A percentile compares a stretch with the other conserved stretches of the same genome.
Evolutionary conservation across 345 rosid species (phyloP).

Genomic region (Excoecaria cochinchinensis): DNA sequence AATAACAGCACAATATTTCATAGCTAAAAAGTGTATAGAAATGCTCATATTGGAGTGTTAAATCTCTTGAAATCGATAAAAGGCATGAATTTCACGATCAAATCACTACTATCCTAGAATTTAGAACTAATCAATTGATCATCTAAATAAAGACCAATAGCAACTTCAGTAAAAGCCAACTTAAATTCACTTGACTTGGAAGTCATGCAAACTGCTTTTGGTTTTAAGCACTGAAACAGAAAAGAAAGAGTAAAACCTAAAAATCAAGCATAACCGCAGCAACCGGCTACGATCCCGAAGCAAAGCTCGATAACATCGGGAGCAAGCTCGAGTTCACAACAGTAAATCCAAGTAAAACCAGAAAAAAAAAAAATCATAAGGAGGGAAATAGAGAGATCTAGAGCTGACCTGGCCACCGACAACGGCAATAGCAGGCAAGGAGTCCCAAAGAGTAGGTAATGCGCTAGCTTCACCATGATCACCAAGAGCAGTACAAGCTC

Average conservation of each 20-base stretch:
- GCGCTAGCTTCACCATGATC: constrained; percentile 91
- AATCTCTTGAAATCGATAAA: neutral
- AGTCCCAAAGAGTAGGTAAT: constrained; percentile 97
- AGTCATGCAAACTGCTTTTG: neutral
- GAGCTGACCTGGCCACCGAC: constrained; percentile 94
- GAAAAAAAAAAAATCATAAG: constrained; percentile 6
- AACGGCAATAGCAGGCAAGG: constrained; percentile 93
- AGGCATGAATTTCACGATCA: neutral
- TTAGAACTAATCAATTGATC: neutral
- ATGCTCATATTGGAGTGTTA: neutral
- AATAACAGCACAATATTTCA: neutral
- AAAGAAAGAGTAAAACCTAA: neutral
- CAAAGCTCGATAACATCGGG: neutral
- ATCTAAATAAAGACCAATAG: neutral
- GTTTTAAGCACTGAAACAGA: neutral
- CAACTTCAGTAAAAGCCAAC: constrained; percentile 1
- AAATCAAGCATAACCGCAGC: neutral
- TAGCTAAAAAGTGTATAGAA: neutral
- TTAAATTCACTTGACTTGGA: neutral
- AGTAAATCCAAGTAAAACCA: neutral
- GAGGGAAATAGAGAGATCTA: constrained; percentile 13
- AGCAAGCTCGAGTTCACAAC: neutral
- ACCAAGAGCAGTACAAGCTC: constrained; percentile 99
- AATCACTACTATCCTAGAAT: neutral
- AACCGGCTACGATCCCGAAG: neutral